Evolutionary conservation across 768 basidiomycete genomes (phyloP).

Genomic region (Naganishia friedmannii): DNA sequence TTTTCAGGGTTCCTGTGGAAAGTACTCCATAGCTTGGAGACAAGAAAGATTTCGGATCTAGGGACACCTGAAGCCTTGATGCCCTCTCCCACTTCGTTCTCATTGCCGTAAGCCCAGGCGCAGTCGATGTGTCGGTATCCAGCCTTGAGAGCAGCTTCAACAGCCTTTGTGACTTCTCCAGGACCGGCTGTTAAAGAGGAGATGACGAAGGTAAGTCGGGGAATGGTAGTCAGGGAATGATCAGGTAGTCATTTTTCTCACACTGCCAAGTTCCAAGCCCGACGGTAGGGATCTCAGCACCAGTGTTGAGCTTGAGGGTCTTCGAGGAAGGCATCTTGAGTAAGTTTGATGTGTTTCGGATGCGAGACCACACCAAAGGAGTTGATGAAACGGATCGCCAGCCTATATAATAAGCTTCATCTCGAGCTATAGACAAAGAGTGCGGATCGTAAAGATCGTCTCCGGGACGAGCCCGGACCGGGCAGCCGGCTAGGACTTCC

Average conservation of each 20-base stretch:
- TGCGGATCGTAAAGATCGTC: background rate
- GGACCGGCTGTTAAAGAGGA: slow-evolving; percentile 48
- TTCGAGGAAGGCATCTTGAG: slow-evolving; percentile 3
- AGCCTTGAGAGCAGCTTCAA: slow-evolving; percentile 66
- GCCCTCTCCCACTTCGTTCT: slow-evolving; percentile 76
- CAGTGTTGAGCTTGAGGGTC: slow-evolving; percentile 67
- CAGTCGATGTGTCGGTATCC: slow-evolving; percentile 66
- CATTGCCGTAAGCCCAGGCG: slow-evolving; percentile 72
- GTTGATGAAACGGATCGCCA: background rate
- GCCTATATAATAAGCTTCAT: background rate
- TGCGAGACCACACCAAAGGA: background rate
- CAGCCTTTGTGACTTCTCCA: slow-evolving; percentile 69
- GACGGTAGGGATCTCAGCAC: slow-evolving; percentile 56
- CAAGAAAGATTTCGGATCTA: slow-evolving; percentile 73
- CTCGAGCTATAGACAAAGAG: background rate
- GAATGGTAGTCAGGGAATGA: background rate
- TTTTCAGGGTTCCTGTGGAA: slow-evolving; percentile 62
- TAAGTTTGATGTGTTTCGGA: background rate
- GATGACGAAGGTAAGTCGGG: too few relatives aligned
- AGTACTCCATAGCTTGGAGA: slow-evolving; percentile 55
- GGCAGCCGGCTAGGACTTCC: too few relatives aligned
- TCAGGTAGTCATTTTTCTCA: slow-evolving; percentile 26
- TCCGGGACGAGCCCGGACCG: too few relatives aligned
- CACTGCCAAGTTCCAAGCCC: slow-evolving; percentile 73
- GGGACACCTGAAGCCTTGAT: slow-evolving; percentile 72